Evolutionary conservation across 148 eudicot species (phyloP).

Genomic region (Spergularia marina): DNA sequence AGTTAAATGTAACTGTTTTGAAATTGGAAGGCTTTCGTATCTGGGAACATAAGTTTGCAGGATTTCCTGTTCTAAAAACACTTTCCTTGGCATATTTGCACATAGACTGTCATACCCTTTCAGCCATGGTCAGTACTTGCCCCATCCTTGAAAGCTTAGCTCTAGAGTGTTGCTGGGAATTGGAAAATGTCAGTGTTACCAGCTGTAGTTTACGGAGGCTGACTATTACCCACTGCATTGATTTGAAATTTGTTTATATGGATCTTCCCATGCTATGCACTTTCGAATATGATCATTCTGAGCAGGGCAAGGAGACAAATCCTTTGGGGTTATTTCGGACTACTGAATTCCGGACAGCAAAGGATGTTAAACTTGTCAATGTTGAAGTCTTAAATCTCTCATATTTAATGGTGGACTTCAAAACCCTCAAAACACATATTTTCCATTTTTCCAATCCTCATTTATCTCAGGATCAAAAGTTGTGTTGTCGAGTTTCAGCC

Average conservation of each 20-base stretch:
- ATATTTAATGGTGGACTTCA: background rate
- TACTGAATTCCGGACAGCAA: background rate
- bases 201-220: background rate
- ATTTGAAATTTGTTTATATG: slow-evolving; percentile 1
- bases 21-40: slow-evolving; percentile 11
- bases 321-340: background rate
- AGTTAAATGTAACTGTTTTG: slow-evolving; percentile 1
- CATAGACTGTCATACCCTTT: background rate
- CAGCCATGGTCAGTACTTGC: background rate
- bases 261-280: slow-evolving; percentile 9
- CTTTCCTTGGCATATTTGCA: background rate
- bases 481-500: background rate
- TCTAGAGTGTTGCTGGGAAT: background rate
- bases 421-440: slow-evolving; percentile 4
- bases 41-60: background rate
- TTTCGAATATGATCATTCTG: slow-evolving; percentile 7
- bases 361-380: background rate
- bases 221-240: background rate
- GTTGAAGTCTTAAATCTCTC: background rate
- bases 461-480: background rate
- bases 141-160: slow-evolving; percentile 8
- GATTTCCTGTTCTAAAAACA: slow-evolving; percentile 2
- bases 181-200: background rate
- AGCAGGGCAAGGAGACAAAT: background rate
- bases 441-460: background rate